phyloP scores from a whole-genome alignment of 2,329 filamentous ascomycete species.

The Alternaria postmessia region DNA sequence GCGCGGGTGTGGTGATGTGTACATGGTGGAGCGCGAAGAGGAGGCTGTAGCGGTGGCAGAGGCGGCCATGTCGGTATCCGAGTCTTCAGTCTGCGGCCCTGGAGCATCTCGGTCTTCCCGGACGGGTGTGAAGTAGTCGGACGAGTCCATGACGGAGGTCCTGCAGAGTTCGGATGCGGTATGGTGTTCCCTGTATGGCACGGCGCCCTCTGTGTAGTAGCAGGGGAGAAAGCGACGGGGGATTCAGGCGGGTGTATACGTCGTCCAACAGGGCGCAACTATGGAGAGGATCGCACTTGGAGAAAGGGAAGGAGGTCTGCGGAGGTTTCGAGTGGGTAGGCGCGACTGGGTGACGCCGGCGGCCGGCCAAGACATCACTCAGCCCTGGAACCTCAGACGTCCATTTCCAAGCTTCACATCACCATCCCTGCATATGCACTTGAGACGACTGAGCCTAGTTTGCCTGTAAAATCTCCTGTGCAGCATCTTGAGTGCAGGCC shows the following conservation, averaged over 20 bases:
- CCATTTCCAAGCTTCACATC: conserved; percentile 8
- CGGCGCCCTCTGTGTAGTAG: conserved; percentile 13
- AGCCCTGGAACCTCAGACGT: conserved; percentile 19
- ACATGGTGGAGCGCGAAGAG: conserved; percentile 45
- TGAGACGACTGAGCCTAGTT: conserved; percentile 11
- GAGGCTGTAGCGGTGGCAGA: conserved; percentile 44
- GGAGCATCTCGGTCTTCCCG: conserved; percentile 31
- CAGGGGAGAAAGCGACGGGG: conserved; percentile 1
- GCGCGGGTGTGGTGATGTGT: conserved; percentile 47
- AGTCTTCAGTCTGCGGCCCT: conserved; percentile 37
- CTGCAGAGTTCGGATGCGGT: conserved; percentile 18
- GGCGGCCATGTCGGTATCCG: conserved; percentile 48
- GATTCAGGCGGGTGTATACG: not conserved
- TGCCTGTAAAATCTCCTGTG: conserved; percentile 14
- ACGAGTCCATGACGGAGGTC: conserved; percentile 40
- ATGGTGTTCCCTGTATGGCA: conserved; percentile 17
- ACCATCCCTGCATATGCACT: conserved; percentile 16
- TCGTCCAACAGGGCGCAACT: conserved; percentile 6
- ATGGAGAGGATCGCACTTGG: not conserved
- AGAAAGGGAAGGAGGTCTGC: conserved; percentile 14
- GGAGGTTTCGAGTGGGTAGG: conserved; percentile 17
- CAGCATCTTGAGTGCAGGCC: conserved; percentile 16
- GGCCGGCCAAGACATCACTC: conserved; percentile 19
- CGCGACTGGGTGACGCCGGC: conserved; percentile 20
- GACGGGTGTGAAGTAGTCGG: conserved; percentile 42